Conservation (phyloP, 1,284 basidiomycete genomes). For the Ustilago shanxiensis region DNA sequence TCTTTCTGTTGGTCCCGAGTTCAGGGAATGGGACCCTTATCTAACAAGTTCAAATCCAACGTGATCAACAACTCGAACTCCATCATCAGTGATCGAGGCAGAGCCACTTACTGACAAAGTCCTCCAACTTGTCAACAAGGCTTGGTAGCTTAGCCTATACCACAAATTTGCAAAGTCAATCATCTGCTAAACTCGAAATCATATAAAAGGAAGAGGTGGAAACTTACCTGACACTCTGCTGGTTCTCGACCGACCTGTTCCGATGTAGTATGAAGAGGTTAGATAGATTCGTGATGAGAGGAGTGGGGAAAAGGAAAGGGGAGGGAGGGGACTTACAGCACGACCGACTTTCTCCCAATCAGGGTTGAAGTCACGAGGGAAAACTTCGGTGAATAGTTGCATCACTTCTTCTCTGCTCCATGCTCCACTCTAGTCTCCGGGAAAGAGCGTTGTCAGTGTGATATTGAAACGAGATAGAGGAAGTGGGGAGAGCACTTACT, state of each 20-base stretch:
- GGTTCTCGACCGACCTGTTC: no score
- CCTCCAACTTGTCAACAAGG: slow-evolving; percentile 14
- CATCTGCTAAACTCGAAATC: no score
- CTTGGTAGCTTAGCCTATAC: slow-evolving; percentile 13
- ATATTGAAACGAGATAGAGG: not conserved
- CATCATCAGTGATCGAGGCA: no score
- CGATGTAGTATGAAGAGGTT: no score
- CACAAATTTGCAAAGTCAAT: no score
- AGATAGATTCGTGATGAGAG: no score
- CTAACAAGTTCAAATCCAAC: no score
- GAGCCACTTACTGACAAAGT: slow-evolving; percentile 25
- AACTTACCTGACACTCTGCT: no score
- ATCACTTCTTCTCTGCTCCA: slow-evolving; percentile 29
- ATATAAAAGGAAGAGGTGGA: no score
- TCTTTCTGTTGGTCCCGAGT: no score
- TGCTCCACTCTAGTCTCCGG: not conserved
- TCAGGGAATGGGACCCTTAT: not conserved
- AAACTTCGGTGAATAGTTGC: slow-evolving; percentile 25
- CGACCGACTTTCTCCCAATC: slow-evolving; percentile 22
- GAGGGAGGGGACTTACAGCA: slow-evolving; percentile 17
- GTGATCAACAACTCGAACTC: no score
- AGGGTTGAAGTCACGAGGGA: not conserved
- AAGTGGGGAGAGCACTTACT: not conserved
- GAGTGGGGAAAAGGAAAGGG: no score
- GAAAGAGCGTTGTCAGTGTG: not conserved